Conservation (phyloP, 306 rosid genomes). For the Dicorynia guianensis region DNA sequence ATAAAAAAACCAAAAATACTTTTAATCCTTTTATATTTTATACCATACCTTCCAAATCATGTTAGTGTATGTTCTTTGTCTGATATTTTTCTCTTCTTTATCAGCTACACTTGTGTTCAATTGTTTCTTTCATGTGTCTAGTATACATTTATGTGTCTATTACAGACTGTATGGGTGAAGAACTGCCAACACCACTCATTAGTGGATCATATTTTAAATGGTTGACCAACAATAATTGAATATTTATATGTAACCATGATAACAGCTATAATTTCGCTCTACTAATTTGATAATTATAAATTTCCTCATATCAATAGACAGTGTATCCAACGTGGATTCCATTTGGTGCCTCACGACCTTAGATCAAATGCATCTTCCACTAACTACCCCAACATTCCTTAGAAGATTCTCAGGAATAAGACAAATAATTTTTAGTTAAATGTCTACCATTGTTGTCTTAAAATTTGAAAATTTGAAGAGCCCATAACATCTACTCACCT, state of each 20-base stretch:
- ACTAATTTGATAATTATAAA: background rate
- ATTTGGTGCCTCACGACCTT: constrained; percentile 22
- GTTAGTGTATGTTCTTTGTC: too few species aligned
- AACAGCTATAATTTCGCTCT: background rate
- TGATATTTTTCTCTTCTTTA: too few species aligned
- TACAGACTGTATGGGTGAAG: too few species aligned
- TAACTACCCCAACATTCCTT: background rate
- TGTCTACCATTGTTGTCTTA: background rate
- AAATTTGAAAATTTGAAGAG: constrained; percentile 13
- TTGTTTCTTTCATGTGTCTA: too few species aligned
- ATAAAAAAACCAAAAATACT: too few species aligned
- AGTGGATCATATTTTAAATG: constrained; percentile 6
- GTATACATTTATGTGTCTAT: too few species aligned
- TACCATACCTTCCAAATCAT: too few species aligned
- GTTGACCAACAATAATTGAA: constrained; percentile 33
- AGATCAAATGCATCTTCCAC: constrained; percentile 17
- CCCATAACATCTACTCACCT: constrained; percentile 6
- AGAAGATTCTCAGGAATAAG: constrained; percentile 9
- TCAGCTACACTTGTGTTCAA: too few species aligned
- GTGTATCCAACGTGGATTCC: constrained; percentile 45
- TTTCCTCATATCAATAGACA: background rate
- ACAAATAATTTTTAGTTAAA: background rate
- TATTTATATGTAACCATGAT: background rate
- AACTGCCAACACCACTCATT: too few species aligned
- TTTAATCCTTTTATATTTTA: too few species aligned